Conservation (phyloP, 2,329 filamentous ascomycete genomes). For the Aspergillus luchuensis region DNA sequence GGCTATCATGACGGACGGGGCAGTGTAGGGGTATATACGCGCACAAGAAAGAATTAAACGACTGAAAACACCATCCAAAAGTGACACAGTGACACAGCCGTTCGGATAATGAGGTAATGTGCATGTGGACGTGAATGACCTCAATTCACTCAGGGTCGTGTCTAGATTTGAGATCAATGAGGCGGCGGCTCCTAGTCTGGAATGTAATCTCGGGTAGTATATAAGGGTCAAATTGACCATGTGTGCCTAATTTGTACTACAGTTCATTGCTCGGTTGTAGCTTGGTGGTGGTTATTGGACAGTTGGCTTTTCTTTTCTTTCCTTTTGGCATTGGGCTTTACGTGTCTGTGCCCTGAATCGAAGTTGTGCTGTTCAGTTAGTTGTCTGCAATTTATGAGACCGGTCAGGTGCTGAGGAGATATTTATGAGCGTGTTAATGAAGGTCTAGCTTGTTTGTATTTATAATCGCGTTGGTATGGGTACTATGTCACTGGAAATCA, state of each 20-base stretch:
- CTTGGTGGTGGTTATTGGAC: not conserved
- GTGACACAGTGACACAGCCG: not conserved
- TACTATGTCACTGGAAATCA: too few relatives aligned
- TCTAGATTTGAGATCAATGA: not conserved
- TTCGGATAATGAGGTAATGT: not conserved
- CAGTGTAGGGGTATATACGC: not conserved
- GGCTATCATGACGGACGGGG: not conserved
- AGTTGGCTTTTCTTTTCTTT: not conserved
- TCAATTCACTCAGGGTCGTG: not conserved
- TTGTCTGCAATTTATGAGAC: not conserved
- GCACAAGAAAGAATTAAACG: not conserved
- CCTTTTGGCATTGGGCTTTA: not conserved
- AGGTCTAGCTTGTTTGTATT: too few relatives aligned
- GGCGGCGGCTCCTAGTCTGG: not conserved
- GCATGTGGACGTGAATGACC: not conserved
- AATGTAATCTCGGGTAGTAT: not conserved
- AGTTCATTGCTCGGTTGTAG: not conserved
- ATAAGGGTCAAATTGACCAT: not conserved
- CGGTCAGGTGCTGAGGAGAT: too few relatives aligned
- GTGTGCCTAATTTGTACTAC: not conserved
- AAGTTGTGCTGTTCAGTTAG: not conserved
- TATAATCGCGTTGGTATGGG: too few relatives aligned
- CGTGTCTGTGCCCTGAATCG: not conserved
- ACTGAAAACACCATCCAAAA: not conserved
- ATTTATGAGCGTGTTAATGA: too few relatives aligned